Evolutionary conservation across 345 rosid genomes (phyloP), one percentile per base, ranked within the genome.

Genomic region (Mallotus nudiflorus): DNA sequence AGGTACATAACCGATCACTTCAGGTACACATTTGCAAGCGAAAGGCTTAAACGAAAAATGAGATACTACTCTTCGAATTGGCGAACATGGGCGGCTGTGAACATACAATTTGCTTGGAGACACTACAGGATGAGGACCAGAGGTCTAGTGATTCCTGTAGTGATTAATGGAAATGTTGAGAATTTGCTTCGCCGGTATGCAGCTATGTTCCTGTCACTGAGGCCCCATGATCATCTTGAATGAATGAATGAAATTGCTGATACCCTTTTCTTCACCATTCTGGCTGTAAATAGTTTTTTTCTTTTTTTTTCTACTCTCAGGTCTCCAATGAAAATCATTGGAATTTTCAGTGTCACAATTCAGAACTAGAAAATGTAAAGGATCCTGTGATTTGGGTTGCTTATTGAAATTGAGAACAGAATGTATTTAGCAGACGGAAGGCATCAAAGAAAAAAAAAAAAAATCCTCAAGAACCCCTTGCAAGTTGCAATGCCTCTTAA

Each of bases 41-140:
- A 80, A 73, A 78, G 79, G 72, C 83, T 89, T 0, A 86, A 77
- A 73, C 68, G 88, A 67, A 82, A 78, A 10, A 77, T 82, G 13
- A 80, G 90, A 70, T 85, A 88, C 69, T 85, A 77, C 82, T 88
- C 90, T 0, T 86, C 93, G 9, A 85, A 86, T 62, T 88, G 93
- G 89, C 67, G 87, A 50, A 82, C 89, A 0, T 85, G 93, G 93
- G 93, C 86, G 0, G 90, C 90, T 0, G 89, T 88, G 73, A 85
- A 73, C 33, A 80, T 88, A 69, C 93, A 88, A 50, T 70, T 86
- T 19, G 88, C 85, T 24, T 88, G 93, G 90, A 67, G 81, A 18
- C 75, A 76, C 10, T 76, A 85, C 88, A 79, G 76, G 68, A 67
- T 20, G 66, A 81, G 86, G 78, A 75, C 67, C 13, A 52, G 65